A percentile compares a stretch with the other conserved stretches of the same genome.
Conservation (phyloP, 2,329 filamentous ascomycete species). For the Beauveria sp. region DNA sequence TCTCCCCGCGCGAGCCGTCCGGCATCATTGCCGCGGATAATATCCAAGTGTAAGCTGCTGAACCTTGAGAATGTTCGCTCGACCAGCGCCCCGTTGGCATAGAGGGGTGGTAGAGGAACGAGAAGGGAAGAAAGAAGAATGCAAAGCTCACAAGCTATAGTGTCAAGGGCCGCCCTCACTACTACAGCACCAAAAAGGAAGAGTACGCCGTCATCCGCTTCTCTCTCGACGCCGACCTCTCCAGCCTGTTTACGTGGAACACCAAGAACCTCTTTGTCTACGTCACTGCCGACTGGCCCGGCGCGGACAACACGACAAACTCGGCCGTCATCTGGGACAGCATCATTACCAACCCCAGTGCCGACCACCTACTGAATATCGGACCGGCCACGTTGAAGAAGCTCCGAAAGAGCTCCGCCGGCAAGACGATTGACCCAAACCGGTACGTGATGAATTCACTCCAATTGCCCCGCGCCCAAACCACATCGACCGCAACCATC, state of each 20-base stretch:
- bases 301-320: slow-evolving; percentile 39
- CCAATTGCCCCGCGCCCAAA: not conserved
- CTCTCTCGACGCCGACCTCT: slow-evolving; percentile 84
- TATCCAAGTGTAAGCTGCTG: slow-evolving; percentile 67
- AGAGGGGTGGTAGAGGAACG: no score
- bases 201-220: slow-evolving; percentile 95
- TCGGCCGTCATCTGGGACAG: slow-evolving; percentile 91
- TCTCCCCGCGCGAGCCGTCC: slow-evolving; percentile 61
- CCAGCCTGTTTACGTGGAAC: slow-evolving; percentile 96
- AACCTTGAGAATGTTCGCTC: not conserved
- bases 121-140: not conserved
- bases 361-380: slow-evolving; percentile 54
- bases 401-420: slow-evolving; percentile 49
- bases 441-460: slow-evolving; percentile 32
- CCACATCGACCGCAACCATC: no score
- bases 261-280: slow-evolving; percentile 98
- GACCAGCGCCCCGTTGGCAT: no score
- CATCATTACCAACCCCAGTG: slow-evolving; percentile 73
- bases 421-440: slow-evolving; percentile 52
- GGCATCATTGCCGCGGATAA: slow-evolving; percentile 58
- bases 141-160: slow-evolving; percentile 36
- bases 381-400: slow-evolving; percentile 55
- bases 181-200: slow-evolving; percentile 86
- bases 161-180: slow-evolving; percentile 86
- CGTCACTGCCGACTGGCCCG: slow-evolving; percentile 70